These are phyloP conservation scores for Tagetes erecta DNA, from an alignment of 129 eudicot species.

Conservation along the genomic window DNA sequence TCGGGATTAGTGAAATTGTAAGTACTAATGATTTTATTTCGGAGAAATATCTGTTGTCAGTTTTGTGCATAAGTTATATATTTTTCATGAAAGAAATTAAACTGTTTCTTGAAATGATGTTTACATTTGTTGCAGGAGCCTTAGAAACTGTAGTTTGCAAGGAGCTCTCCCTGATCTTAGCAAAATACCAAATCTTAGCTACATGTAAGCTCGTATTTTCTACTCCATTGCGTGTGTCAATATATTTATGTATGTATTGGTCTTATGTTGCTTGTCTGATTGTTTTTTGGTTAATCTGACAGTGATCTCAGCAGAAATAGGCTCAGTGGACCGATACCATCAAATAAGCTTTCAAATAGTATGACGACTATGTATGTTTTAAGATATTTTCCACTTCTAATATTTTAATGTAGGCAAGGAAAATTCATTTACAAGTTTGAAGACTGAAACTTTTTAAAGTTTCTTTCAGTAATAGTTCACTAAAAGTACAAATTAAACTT, in stretches of 20 bases:
- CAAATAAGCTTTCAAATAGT: conserved; percentile 47
- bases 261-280: conserved; percentile 19
- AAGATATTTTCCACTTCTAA: neutral
- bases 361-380: conserved; percentile 64
- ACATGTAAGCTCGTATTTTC: conserved; percentile 45
- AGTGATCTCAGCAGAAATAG: conserved; percentile 77
- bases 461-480: neutral
- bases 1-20: conserved; percentile 63
- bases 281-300: conserved; percentile 18
- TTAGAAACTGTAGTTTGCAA: conserved; percentile 77
- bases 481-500: neutral
- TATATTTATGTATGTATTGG: neutral
- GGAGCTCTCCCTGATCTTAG: conserved; percentile 76
- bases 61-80: neutral
- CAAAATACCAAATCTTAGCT: conserved; percentile 47
- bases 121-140: conserved; percentile 55
- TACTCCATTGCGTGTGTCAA: neutral
- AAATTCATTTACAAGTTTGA: neutral
- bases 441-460: neutral
- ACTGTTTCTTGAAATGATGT: neutral
- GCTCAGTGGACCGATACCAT: conserved; percentile 60
- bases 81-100: neutral
- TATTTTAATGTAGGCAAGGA: neutral
- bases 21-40: conserved; percentile 32
- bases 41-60: neutral